phyloP scores from a whole-genome alignment of 176 grass and related monocot genomes.

The Zoysia japonica region DNA sequence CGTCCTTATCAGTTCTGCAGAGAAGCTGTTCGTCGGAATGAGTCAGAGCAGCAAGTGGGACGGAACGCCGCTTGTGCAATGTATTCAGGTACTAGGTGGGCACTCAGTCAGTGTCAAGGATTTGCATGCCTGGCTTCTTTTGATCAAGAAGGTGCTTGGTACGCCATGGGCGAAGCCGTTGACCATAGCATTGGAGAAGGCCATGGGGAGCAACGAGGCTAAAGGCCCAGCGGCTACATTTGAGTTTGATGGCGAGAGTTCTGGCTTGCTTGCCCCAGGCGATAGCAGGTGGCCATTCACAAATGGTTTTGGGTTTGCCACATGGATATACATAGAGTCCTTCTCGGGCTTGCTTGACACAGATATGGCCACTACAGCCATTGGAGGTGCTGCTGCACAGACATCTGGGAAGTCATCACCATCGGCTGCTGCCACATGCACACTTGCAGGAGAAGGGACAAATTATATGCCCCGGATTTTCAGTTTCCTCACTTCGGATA shows the following conservation, averaged over 20 bases:
- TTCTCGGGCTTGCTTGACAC: slow-evolving; percentile 67
- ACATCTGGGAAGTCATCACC: slow-evolving; percentile 77
- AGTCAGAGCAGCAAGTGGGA: slow-evolving; percentile 64
- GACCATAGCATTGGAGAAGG: slow-evolving; percentile 74
- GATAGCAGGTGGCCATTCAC: slow-evolving; percentile 89
- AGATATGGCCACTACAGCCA: slow-evolving; percentile 53
- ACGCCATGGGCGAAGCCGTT: slow-evolving; percentile 70
- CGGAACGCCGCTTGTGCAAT: slow-evolving; percentile 61
- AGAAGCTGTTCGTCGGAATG: slow-evolving; percentile 70
- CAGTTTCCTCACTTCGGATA: slow-evolving; percentile 88
- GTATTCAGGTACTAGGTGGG: slow-evolving; percentile 72
- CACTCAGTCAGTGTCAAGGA: slow-evolving; percentile 75
- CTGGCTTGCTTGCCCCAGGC: slow-evolving; percentile 73
- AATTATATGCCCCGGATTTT: slow-evolving; percentile 85
- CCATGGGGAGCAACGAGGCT: slow-evolving; percentile 73
- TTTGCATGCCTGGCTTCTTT: slow-evolving; percentile 75
- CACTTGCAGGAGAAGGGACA: slow-evolving; percentile 68
- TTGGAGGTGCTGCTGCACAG: slow-evolving; percentile 61
- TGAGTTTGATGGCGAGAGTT: slow-evolving; percentile 85
- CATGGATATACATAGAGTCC: slow-evolving; percentile 93
- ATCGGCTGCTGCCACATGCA: slow-evolving; percentile 56
- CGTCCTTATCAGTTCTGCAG: slow-evolving; percentile 57
- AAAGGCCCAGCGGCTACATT: slow-evolving; percentile 75
- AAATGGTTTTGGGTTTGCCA: slow-evolving; percentile 90
- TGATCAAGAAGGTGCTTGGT: slow-evolving; percentile 65